Evolutionary conservation across 139 green algal species (phyloP), one percentile per base, ranked within the genome.

Genomic region (Bryopsis sp.): DNA sequence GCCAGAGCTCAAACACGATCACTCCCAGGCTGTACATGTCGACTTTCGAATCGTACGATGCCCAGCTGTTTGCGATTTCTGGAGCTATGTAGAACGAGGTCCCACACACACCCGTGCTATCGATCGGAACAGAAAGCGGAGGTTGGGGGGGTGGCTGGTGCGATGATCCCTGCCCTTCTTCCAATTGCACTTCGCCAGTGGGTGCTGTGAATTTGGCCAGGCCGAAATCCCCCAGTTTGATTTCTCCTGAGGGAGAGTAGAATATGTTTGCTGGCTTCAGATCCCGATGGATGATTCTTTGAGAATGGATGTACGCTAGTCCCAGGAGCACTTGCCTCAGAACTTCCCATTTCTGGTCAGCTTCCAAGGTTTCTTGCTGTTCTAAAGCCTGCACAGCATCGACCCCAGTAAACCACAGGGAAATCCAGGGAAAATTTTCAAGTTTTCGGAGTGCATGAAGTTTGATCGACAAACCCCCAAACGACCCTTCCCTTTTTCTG

Each of bases 181-280:
- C 43, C 28, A 43, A 26, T 65, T 31, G 43, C 6, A 11, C 22
- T 47, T 65, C 50, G n/a, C 50, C 50, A 34, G 50, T 26, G 31
- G 50, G 15, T n/a, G 58, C n/a, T 39, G 39, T 31, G 62, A 69
- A 69, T 22, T 89, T 90, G 28, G 84, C 88, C 35, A 94, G 78
- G 1, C 89, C 89, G 78, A 96, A 95, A 73, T 96, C 89, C 2
- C 89, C 89, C 46, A 96, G 75, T 78, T 92, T 93, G 32, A 93
- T 71, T 35, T 92, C 86, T 1, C 87, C 89, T 24, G 79, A 79
- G 46, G 76, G 59, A 24, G 84, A 85, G 47, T 84, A 88, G 78
- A 94, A 94, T 32, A 92, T 84, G 73, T 91, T 90, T 8, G 79
- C 76, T 0, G 85, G 85, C 71, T 96, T 95, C 15, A 95, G 70